Base-by-base conservation (phyloP, 2,329 filamentous ascomycete species). In the Chrysosporium queenslandicum region DNA sequence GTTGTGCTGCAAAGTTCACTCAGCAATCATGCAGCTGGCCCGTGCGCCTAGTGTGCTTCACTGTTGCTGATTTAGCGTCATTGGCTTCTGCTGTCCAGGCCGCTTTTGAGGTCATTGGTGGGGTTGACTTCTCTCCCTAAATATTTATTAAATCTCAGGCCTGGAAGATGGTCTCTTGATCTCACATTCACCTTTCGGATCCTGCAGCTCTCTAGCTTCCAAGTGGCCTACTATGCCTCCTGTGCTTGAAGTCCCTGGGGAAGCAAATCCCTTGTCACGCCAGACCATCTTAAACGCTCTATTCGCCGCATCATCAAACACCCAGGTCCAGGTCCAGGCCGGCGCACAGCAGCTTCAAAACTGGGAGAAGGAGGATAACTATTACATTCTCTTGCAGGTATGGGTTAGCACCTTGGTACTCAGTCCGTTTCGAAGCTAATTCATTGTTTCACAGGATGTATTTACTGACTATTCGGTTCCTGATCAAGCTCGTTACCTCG, bases 401-500 rank as follows among this genome's bases (percentile, higher is more conserved):
- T 52, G 63, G 14, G 8, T 34, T 11, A 16, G 25, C 11, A 4
- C 5, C 20, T 4, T 16, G 5, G 6, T 7, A n/a, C 27, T 41
- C 12, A 16, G 11, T 39, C 9, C n/a, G 18, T 16, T n/a, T 6
- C 45, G 39, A 36, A 49, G 41, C 59, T 65, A 40, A 63, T 46
- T 37, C 16, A 18, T 21, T 16, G 14, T 43, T 18, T 43, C 4
- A 11, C 63, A 94, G 84, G 78, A 83, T 60, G 79, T 88, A 32
- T 96, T 90, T 66, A 77, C 95, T 57, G 86, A 95, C 71, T 82
- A 81, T 56, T 81, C 81, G 1, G 73, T 94, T 1, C 86, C 87
- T 1, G 71, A 80, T 53, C 83, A 94, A 62, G 79, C 91, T 50
- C 86, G 92, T 56, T 89, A 94, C 63, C 82, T 96, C 9, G 86